Base-by-base conservation (phyloP, 1,284 basidiomycete species). In the Pyrrhoderma noxium region DNA sequence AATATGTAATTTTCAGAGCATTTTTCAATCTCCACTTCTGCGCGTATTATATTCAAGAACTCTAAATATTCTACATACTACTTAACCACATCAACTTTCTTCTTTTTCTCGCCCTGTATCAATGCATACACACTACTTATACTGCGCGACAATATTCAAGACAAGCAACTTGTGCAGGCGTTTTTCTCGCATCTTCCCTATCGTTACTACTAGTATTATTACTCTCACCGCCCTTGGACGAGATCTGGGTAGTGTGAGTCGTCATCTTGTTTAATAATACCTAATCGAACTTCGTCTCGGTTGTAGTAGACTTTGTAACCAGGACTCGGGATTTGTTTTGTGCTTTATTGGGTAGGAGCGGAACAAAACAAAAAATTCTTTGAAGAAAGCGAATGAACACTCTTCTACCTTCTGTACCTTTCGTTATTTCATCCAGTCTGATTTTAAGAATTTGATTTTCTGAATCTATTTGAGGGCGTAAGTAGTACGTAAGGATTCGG, bases 21-120 rank as follows among this genome's bases (percentile, higher is more conserved):
- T 79, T 31, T 70, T 71, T 49, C 68, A 70, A 39, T 82, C 83
- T 48, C 62, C 75, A 13, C 67, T 72, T 13, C 67, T 87, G 44
- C 74, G 79, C 59, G 65, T 87, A 58, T 64, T 82, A 56, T 3
- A 44, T 7, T 63, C 78, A 23, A 64, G 67, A 52, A 76, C 77
- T 38, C 75, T 84, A 56, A 64, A 70, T 51, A 67, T 67, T 21
- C 58, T 85, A 60, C 71, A 75, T 63, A 73, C 66, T 59, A 72
- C 85, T 54, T 49, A 54, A 47, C 23, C 48, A 34, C 48, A 44
- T 21, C 47, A 54, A 19, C 37, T 54, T 16, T 46, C 43, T 36
- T 43, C 48, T 16, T 55, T 52, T 48, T 52, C 54, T 45, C 56
- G 41, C 36, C 58, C 41, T 45, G 49, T 50, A 46, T 50, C 43